Conservation (phyloP, 768 basidiomycete species). For the Leccinum ochraceum region DNA sequence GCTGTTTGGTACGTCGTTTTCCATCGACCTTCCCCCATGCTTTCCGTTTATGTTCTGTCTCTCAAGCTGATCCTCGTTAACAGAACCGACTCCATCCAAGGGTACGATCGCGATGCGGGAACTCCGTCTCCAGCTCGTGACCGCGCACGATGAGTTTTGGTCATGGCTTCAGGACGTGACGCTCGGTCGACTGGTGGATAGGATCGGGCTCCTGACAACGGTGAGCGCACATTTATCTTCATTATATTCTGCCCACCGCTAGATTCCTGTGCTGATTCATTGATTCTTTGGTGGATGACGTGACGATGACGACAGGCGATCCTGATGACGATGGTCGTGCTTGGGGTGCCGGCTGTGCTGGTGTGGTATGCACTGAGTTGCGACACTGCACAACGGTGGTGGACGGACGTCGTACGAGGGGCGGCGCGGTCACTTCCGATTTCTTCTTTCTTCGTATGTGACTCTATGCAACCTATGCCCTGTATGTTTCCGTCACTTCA, state of each 20-base stretch:
- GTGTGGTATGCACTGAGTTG: conserved; percentile 20
- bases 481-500: neutral
- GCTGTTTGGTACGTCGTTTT: conserved; percentile 23
- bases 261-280: neutral
- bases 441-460: neutral
- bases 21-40: neutral
- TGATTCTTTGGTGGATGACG: neutral
- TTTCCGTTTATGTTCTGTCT: neutral
- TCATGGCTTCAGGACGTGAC: conserved; percentile 23
- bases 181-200: conserved; percentile 27
- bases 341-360: conserved; percentile 21
- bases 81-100: conserved; percentile 32
- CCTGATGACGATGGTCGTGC: conserved; percentile 17
- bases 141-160: conserved; percentile 19
- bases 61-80: neutral
- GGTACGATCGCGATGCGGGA: conserved; percentile 23
- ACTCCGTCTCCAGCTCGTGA: conserved; percentile 26
- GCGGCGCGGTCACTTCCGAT: neutral
- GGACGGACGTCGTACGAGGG: conserved; percentile 2
- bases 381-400: conserved; percentile 10
- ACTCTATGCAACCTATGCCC: conserved; percentile 6
- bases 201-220: conserved; percentile 22
- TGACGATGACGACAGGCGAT: conserved; percentile 16
- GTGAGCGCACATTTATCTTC: neutral
- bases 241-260: neutral